Conservation (phyloP, 2,329 filamentous ascomycete genomes). For the Ambrosiella beaveri region DNA sequence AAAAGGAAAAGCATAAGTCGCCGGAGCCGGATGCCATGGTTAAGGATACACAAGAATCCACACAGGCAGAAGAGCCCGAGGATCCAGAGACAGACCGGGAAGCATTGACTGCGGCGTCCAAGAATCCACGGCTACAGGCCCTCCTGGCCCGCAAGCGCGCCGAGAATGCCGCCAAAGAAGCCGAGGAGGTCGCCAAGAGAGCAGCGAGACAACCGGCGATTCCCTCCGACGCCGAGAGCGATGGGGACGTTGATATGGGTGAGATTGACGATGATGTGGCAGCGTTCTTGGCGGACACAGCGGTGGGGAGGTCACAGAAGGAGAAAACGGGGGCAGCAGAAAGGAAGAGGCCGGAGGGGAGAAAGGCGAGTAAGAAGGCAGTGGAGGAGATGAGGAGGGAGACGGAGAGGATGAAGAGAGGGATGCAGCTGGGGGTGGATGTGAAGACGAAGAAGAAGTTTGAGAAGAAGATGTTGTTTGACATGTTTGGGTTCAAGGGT, state of each 20-base stretch:
- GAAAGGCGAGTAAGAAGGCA: slow-evolving; percentile 88
- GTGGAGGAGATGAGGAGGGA: slow-evolving; percentile 89
- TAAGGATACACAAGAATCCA: slow-evolving; percentile 15
- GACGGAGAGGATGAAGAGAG: slow-evolving; percentile 77
- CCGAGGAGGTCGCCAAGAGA: slow-evolving; percentile 23
- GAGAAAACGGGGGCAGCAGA: slow-evolving; percentile 49
- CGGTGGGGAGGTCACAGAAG: slow-evolving; percentile 36
- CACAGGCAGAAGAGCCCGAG: slow-evolving; percentile 14
- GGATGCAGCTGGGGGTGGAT: slow-evolving; percentile 80
- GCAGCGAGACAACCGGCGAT: slow-evolving; percentile 26
- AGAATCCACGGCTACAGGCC: slow-evolving; percentile 48
- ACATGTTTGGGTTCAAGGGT: slow-evolving; percentile 57
- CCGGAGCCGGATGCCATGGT: slow-evolving; percentile 23
- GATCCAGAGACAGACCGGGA: slow-evolving; percentile 24
- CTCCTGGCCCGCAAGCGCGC: slow-evolving; percentile 57
- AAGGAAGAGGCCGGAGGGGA: slow-evolving; percentile 49
- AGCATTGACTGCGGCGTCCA: slow-evolving; percentile 25
- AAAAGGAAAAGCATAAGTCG: slow-evolving; percentile 18
- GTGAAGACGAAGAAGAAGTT: slow-evolving; percentile 85
- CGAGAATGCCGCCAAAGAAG: slow-evolving; percentile 52
- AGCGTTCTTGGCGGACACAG: slow-evolving; percentile 2
- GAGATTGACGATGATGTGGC: slow-evolving; percentile 35
- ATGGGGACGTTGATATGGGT: slow-evolving; percentile 19
- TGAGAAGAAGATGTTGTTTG: slow-evolving; percentile 64
- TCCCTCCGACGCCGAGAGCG: slow-evolving; percentile 22